These are phyloP conservation scores for Hypsizygus ulmarius DNA, from an alignment of 1,284 basidiomycete genomes.

Conservation along the genomic window DNA sequence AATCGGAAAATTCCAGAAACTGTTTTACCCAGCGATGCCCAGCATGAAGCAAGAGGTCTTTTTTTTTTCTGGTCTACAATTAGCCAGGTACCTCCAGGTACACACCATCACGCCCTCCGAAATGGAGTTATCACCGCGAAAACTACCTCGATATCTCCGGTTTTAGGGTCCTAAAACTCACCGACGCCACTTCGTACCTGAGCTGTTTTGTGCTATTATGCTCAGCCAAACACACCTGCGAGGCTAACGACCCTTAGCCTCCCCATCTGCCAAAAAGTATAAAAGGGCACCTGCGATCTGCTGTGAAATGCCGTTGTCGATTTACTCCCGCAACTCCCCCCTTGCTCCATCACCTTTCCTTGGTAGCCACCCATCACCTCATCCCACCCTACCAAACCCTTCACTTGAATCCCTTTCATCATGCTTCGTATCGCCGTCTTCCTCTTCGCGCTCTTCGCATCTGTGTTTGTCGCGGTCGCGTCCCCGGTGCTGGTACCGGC, in stretches of 20 bases:
- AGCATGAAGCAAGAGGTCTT: slow-evolving; percentile 6
- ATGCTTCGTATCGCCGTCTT: slow-evolving; percentile 43
- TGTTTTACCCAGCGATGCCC: not conserved
- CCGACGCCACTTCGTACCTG: slow-evolving; percentile 7
- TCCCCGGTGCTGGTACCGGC: slow-evolving; percentile 41
- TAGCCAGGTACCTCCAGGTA: slow-evolving; percentile 6
- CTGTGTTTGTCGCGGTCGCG: slow-evolving; percentile 41
- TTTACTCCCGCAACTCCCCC: slow-evolving; percentile 12
- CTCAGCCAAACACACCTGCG: slow-evolving; percentile 12
- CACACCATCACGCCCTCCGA: slow-evolving; percentile 8
- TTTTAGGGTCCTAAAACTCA: slow-evolving; percentile 10
- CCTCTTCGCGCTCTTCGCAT: slow-evolving; percentile 42
- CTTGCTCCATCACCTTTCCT: not conserved
- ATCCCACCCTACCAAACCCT: not conserved
- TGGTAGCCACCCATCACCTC: not conserved
- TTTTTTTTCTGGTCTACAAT: slow-evolving; percentile 7
- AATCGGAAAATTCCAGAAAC: slow-evolving; percentile 11
- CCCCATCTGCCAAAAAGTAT: slow-evolving; percentile 15
- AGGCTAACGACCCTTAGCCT: slow-evolving; percentile 8
- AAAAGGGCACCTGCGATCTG: slow-evolving; percentile 17
- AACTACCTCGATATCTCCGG: slow-evolving; percentile 13
- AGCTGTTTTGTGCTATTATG: slow-evolving; percentile 13
- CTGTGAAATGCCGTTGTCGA: slow-evolving; percentile 9
- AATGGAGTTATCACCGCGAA: slow-evolving; percentile 7
- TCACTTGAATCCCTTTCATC: slow-evolving; percentile 12